These are phyloP conservation scores for Cryomyces minteri DNA, from an alignment of 495 filamentous ascomycete species.

Conservation along the genomic window DNA sequence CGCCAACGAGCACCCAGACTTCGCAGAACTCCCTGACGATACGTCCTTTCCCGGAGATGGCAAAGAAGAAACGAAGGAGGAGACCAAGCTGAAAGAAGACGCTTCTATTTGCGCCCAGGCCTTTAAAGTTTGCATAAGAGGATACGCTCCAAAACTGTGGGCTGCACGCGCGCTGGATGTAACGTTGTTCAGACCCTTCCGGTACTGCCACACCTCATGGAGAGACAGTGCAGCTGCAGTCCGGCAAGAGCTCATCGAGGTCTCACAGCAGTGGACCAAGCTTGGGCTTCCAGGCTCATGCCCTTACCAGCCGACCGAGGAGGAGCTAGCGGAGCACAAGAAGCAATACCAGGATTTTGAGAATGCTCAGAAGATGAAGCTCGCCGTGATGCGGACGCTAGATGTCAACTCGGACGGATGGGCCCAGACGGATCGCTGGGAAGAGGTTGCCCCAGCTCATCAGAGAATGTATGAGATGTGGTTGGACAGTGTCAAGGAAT, in stretches of 20 bases:
- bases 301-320: constrained; percentile 20
- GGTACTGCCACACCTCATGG: constrained; percentile 26
- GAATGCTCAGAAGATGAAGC: constrained; percentile 18
- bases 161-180: constrained; percentile 21
- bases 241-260: constrained; percentile 24
- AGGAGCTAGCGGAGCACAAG: constrained; percentile 17
- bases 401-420: constrained; percentile 23
- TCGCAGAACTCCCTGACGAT: constrained; percentile 16
- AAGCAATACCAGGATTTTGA: constrained; percentile 22
- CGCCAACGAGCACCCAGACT: constrained; percentile 22
- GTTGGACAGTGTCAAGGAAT: constrained; percentile 15
- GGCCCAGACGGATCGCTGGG: constrained; percentile 21
- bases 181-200: constrained; percentile 19
- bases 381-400: constrained; percentile 16
- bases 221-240: constrained; percentile 25
- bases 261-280: constrained; percentile 18
- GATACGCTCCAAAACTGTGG: constrained; percentile 18
- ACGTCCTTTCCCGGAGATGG: constrained; percentile 10
- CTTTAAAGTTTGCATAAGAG: constrained; percentile 19
- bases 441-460: constrained; percentile 18
- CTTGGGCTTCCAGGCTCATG: constrained; percentile 22
- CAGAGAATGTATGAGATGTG: constrained; percentile 19
- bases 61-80: constrained; percentile 9
- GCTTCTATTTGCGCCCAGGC: constrained; percentile 9
- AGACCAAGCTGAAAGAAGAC: no score